A percentile compares a stretch with the other conserved stretches of the same genome.
Conservation (phyloP, 805 yeast genomes). For the Candida stauntonica region DNA sequence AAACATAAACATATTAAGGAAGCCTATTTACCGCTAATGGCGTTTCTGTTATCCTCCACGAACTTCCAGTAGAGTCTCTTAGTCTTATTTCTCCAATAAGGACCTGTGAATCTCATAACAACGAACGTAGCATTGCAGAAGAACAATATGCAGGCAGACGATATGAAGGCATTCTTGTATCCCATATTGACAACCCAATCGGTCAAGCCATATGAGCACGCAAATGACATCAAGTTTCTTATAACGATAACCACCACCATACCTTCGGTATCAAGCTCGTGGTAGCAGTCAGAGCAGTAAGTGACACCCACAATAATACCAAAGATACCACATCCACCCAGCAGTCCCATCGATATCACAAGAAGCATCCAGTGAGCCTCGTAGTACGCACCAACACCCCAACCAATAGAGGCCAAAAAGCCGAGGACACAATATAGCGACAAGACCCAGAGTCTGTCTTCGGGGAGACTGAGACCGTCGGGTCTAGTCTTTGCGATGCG, state of each 20-base stretch:
- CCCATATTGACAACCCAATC: conserved; percentile 53
- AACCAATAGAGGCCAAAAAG: conserved; percentile 50
- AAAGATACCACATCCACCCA: conserved; percentile 51
- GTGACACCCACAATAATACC: conserved; percentile 38
- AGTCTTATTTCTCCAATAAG: conserved; percentile 25
- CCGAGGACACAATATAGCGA: conserved; percentile 42
- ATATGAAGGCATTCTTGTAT: conserved; percentile 49
- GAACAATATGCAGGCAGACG: conserved; percentile 22
- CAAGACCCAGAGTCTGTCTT: conserved; percentile 51
- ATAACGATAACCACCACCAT: conserved; percentile 53
- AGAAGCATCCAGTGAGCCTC: conserved; percentile 52
- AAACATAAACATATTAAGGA: neutral
- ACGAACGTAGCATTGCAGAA: conserved; percentile 20
- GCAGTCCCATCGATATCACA: conserved; percentile 49
- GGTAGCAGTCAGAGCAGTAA: conserved; percentile 52
- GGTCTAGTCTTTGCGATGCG: conserved; percentile 33
- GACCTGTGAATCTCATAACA: conserved; percentile 24
- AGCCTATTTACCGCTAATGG: conserved; percentile 2
- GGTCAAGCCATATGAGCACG: conserved; percentile 54
- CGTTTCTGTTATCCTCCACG: conserved; percentile 21
- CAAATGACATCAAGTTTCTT: conserved; percentile 56
- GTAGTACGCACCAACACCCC: conserved; percentile 61
- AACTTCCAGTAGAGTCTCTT: conserved; percentile 21
- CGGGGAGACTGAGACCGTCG: conserved; percentile 51
- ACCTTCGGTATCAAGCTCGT: conserved; percentile 47